Conservation (phyloP, 208 protist genomes). For the Leishmania guyanensis region DNA sequence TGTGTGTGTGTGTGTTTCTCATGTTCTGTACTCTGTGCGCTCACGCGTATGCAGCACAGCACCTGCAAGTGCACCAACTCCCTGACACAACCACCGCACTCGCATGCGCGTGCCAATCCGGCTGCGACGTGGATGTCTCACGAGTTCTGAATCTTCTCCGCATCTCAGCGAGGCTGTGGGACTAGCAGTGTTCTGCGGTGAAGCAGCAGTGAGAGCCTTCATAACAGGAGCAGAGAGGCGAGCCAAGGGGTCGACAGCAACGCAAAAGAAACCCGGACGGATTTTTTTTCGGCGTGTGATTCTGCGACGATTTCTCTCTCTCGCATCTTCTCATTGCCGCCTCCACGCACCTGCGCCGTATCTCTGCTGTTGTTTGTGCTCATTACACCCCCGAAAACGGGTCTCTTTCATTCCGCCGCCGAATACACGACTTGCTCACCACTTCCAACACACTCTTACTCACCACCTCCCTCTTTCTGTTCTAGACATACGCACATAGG, state of each 20-base stretch:
- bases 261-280: not conserved
- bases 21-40: not conserved
- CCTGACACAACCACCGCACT: not conserved
- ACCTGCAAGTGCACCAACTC: not conserved
- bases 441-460: not conserved
- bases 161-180: too few relatives aligned
- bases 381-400: not conserved
- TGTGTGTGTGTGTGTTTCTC: not conserved
- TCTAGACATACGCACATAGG: not conserved
- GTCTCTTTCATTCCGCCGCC: not conserved
- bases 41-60: not conserved
- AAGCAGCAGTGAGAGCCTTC: not conserved
- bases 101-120: not conserved
- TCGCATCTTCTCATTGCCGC: not conserved
- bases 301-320: not conserved
- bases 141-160: not conserved
- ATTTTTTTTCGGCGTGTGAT: too few relatives aligned
- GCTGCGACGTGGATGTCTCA: not conserved
- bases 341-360: not conserved
- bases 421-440: not conserved
- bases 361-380: not conserved
- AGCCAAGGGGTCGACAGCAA: not conserved
- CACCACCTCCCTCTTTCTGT: not conserved
- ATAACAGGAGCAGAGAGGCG: not conserved
- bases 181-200: not conserved